phyloP scores from a whole-genome alignment of 1,284 basidiomycete species.

The Tylopilus microsporus region DNA sequence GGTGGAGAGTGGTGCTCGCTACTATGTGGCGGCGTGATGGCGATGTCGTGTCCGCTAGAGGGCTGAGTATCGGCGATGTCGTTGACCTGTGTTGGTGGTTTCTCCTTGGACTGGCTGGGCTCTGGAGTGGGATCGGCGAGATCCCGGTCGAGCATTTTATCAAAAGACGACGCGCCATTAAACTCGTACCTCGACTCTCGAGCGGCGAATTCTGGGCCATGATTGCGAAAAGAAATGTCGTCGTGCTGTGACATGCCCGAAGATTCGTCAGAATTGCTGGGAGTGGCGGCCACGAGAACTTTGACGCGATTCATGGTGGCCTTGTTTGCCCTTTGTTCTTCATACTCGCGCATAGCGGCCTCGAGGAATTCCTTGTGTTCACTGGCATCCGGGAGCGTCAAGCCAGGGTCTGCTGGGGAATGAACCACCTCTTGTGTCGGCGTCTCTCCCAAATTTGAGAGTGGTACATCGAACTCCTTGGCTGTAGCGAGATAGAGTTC shows the following conservation, averaged over 20 bases:
- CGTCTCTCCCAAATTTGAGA: slow-evolving; percentile 49
- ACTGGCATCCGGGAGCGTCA: slow-evolving; percentile 24
- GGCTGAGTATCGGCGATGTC: background rate
- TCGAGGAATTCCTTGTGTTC: slow-evolving; percentile 24
- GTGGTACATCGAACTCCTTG: slow-evolving; percentile 51
- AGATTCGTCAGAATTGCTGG: slow-evolving; percentile 34
- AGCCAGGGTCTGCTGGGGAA: slow-evolving; percentile 18
- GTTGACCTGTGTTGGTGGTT: slow-evolving; percentile 6
- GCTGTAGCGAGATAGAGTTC: slow-evolving; percentile 45
- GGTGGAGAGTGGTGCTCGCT: slow-evolving; percentile 10
- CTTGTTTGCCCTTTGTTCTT: slow-evolving; percentile 19
- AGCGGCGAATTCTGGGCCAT: slow-evolving; percentile 3
- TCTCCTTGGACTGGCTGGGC: slow-evolving; percentile 25
- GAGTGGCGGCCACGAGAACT: slow-evolving; percentile 46
- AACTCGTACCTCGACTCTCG: slow-evolving; percentile 25
- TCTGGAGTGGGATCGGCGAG: slow-evolving; percentile 23
- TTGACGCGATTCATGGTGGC: slow-evolving; percentile 17
- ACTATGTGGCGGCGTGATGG: slow-evolving; percentile 1
- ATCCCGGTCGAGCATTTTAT: slow-evolving; percentile 30
- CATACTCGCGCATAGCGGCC: slow-evolving; percentile 27
- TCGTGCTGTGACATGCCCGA: slow-evolving; percentile 16
- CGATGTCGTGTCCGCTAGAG: background rate
- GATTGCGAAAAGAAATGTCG: slow-evolving; percentile 12
- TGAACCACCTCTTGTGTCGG: slow-evolving; percentile 27
- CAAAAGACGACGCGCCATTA: slow-evolving; percentile 29